Base-by-base conservation (phyloP, 108 stramenopile genomes). In the Nannochloropsis gaditana region DNA sequence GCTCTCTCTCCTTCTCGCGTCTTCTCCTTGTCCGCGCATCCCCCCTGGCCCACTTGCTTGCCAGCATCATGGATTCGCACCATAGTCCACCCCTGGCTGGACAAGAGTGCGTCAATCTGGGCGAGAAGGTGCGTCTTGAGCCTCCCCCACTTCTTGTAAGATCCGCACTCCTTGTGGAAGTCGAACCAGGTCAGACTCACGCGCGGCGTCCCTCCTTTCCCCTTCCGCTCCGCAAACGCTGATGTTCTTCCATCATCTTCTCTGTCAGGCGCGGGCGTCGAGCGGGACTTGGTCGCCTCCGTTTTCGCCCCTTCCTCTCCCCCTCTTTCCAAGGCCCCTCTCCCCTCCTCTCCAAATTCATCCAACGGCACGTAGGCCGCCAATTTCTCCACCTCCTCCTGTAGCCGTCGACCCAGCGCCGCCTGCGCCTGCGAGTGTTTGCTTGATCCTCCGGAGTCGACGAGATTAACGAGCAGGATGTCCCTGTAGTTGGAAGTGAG, bases 61-160 rank as follows among this genome's bases (percentile, higher is more conserved):
- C n/a, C 8, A n/a, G 15, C 19, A 15, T 73, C 19, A 15, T 73
- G 59, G 15, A 73, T 4, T n/a, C 59, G 59, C 6, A 73, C 59
- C 4, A 73, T n/a, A n/a, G 59, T 73, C 59, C 59, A 73, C 19
- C 59, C 59, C 59, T 73, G 59, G n/a, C 59, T 8, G n/a, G n/a
- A 73, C 15, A 73, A n/a, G 4, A 73, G 59, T 15, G 59, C 19
- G n/a, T 73, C 59, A 15, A 73, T n/a, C 15, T 73, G 59, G 4
- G 59, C 59, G 15, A 73, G 59, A 15, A 73, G 59, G 2, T 73
- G 59, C 15, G 59, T 73, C 19, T 73, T 15, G 19, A 73, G 59
- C 59, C 59, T 73, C n/a, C 59, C 59, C 59, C 59, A 73, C 59
- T 73, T 73, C 59, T 73, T 73, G 8, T 73, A 73, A 15, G 59